Evolutionary conservation across 257 asterid genomes (phyloP).

Genomic region (Solanum pimpinellifolium): DNA sequence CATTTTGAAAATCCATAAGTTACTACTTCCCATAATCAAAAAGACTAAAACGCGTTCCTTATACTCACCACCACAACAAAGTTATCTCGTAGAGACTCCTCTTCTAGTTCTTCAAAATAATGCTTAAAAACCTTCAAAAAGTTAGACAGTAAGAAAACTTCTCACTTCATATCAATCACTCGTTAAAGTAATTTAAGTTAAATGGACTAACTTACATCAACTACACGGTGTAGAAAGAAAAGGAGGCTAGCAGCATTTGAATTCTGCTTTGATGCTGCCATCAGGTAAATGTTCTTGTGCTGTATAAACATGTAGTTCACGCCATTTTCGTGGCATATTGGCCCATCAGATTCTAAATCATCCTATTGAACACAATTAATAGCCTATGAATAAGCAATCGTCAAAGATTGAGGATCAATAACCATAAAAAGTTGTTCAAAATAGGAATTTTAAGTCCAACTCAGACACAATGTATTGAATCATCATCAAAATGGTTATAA

Average conservation of each 20-base stretch:
- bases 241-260: conserved; percentile 98
- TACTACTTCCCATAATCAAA: background rate
- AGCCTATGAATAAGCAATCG: background rate
- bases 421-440: background rate
- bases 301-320: conserved; percentile 91
- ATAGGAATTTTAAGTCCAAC: background rate
- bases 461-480: background rate
- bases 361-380: conserved; percentile 27
- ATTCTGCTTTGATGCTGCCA: conserved; percentile 97
- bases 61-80: conserved; percentile 87
- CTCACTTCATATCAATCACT: background rate
- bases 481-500: background rate
- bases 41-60: conserved; percentile 1
- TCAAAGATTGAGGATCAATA: background rate
- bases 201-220: conserved; percentile 57
- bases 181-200: background rate
- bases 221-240: conserved; percentile 89
- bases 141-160: background rate
- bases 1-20: background rate
- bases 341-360: conserved; percentile 65
- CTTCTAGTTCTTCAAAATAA: conserved; percentile 95
- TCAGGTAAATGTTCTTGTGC: conserved; percentile 89
- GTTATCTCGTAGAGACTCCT: conserved; percentile 95
- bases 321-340: conserved; percentile 79
- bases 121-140: conserved; percentile 79